These are phyloP conservation scores for Vitis rupestris DNA, from an alignment of 164 flowering plant genomes.

Conservation along the genomic window DNA sequence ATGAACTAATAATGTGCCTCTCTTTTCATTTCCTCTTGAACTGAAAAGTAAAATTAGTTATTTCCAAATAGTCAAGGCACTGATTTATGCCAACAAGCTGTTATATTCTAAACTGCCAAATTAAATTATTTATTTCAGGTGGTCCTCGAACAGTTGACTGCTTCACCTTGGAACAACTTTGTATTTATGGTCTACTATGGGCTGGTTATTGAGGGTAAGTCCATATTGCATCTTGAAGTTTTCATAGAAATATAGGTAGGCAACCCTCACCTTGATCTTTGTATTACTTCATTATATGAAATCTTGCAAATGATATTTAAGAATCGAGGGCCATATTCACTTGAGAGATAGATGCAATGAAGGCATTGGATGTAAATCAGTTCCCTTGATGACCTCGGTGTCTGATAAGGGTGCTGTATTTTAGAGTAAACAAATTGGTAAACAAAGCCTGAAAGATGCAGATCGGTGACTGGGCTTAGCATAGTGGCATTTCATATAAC, in stretches of 20 bases:
- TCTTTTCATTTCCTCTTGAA: too few species aligned
- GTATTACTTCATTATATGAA: too few species aligned
- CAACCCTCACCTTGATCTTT: too few species aligned
- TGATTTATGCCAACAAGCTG: not conserved
- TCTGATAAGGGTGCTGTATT: not conserved
- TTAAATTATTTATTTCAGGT: conserved; percentile 53
- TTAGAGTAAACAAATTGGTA: not conserved
- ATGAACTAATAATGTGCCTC: too few species aligned
- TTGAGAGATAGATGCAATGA: not conserved
- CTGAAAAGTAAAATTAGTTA: too few species aligned
- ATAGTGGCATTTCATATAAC: not conserved
- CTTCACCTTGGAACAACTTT: conserved; percentile 87
- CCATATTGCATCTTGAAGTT: not conserved
- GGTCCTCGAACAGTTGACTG: conserved; percentile 75
- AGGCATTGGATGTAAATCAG: not conserved
- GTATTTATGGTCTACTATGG: conserved; percentile 87
- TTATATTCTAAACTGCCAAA: conserved; percentile 4
- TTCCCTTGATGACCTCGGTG: not conserved
- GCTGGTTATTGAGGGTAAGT: conserved; percentile 71
- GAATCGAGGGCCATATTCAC: too few species aligned
- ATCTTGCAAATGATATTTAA: too few species aligned
- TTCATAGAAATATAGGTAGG: not conserved
- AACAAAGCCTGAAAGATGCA: conserved; percentile 6
- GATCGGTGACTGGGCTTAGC: not conserved
- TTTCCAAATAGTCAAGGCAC: too few species aligned